Percentiles rank a stretch among this genome's conserved stretches.
phyloP scores from a whole-genome alignment of 2,329 filamentous ascomycete genomes.

The Cordyceps javanica region DNA sequence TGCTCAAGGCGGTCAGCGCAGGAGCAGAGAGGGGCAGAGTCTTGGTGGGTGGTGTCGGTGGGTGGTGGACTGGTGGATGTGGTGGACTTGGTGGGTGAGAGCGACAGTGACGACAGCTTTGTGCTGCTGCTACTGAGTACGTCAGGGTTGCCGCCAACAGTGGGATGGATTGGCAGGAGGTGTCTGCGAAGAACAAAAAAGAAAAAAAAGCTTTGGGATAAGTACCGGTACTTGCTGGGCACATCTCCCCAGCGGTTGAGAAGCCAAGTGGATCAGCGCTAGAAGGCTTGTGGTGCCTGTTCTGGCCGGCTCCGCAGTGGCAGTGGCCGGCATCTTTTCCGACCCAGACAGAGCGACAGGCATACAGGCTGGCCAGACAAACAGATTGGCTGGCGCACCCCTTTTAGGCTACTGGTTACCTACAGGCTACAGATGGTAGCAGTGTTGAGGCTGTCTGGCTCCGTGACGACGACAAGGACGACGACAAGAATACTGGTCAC shows the following conservation, averaged over 20 bases:
- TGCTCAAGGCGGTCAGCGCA: background rate
- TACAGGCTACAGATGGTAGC: background rate
- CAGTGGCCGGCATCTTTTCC: conserved; percentile 5
- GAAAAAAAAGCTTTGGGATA: conserved; percentile 16
- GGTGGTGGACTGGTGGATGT: background rate
- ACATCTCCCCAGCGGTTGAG: conserved; percentile 15
- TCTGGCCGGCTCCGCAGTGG: background rate
- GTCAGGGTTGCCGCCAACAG: no score
- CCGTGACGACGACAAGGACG: background rate
- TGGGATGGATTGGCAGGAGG: background rate
- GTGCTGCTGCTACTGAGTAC: background rate
- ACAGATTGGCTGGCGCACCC: no score
- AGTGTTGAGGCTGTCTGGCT: background rate
- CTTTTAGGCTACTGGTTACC: background rate
- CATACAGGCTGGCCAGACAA: background rate
- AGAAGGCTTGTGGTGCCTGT: background rate
- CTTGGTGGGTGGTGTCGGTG: background rate
- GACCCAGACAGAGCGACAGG: background rate
- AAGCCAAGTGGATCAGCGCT: conserved; percentile 13
- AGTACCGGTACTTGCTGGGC: conserved; percentile 14
- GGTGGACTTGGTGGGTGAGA: no score
- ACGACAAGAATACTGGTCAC: background rate
- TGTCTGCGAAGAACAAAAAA: conserved; percentile 10
- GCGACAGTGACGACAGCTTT: background rate
- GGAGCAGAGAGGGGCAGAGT: conserved; percentile 1